Base-by-base conservation (phyloP, 2,329 filamentous ascomycete genomes). In the Pseudocercospora vitis region DNA sequence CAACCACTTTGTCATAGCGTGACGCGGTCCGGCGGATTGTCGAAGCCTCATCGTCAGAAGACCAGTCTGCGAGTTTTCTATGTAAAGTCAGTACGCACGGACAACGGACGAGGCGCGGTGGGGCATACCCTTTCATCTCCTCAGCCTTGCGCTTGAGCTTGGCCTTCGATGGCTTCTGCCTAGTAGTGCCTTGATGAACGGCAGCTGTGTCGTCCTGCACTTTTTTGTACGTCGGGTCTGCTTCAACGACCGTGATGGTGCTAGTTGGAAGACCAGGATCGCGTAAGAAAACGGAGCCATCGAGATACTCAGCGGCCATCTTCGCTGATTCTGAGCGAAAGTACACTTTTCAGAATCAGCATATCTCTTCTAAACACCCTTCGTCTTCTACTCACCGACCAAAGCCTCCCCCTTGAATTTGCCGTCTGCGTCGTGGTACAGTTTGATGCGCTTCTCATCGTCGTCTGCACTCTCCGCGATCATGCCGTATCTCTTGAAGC, bases 401-500 rank as follows among this genome's bases (percentile, higher is more conserved):
- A 99, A 79, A 2, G 89, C 91, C 68, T 97, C 91, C 56, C 94
- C 94, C 69, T 96, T 97, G 79, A 96, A 95, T 12, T 84, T 82
- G 16, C 91, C 94, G 1, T 85, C 74, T 1, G 87, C 83, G 68
- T 96, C 86, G 16, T 79, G 83, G 74, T 99, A 99, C 71, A 99
- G 83, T 75, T 96, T 97, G 73, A 99, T 92, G 31, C 94, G 86
- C 39, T 90, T 89, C 40, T 85, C 82, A 52, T 89, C 88, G 65
- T 85, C 91, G 67, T 96, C 91, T 60, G 96, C 91, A 72, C 95
- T 89, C 72, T 97, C 91, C 45, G 92, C 90, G 60, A 99, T 91
- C 62, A 97, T 87, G 56, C 91, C 91, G 66, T 83, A 95, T 70
- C 89, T 92, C 45, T 86, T 89, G 75, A 99, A 99, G 23, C 89